Evolutionary conservation across 345 rosid species (phyloP), one percentile per base, ranked within the genome.

Genomic region (Eutrema japonicum): DNA sequence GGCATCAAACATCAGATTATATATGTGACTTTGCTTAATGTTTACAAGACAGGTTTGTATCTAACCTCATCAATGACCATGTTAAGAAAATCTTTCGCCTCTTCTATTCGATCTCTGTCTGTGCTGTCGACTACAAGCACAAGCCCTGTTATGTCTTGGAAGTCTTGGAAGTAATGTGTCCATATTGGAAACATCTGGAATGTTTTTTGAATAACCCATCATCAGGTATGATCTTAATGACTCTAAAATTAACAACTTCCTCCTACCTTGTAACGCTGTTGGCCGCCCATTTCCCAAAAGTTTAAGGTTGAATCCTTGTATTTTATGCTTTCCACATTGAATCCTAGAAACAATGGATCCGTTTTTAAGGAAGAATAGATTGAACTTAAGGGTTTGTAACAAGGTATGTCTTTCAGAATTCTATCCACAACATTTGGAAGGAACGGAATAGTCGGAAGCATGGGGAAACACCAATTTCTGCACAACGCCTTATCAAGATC

Each of bases 121-220:
- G 67, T 71, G 72, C 72, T 77, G 65, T 77, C 76, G 40, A 77
- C 76, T 3, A 77, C 80, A 35, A 12, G 3, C 47, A 76, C 80
- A 47, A 76, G 38, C 14, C 76, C 80, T 48, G 53, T 12, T 49
- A 16, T 40, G 4, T 48, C 14, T 2, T 22, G 14, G 32, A 32
- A 40, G 4, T 48, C 14, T 2, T 22, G 14, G 32, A 32, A 40
- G 56, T 13, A 57, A 22, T 48, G 47, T 56, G 26, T 77, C 76
- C 67, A 64, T 6, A 49, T 0, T 10, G 72, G 52, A 38, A 30
- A 0, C 3, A 13, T 0, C 80, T 77, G 76, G 0, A 32, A 52
- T 57, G 35, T 57, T 22, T 5, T 46, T 37, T 1, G 16, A 10
- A 11, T 10, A 12, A 41, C 29, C 7, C 14, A 55, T 32, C 52